Evolutionary conservation across 1,284 basidiomycete genomes (phyloP).

Genomic region (Rhizopogon hawkerae): DNA sequence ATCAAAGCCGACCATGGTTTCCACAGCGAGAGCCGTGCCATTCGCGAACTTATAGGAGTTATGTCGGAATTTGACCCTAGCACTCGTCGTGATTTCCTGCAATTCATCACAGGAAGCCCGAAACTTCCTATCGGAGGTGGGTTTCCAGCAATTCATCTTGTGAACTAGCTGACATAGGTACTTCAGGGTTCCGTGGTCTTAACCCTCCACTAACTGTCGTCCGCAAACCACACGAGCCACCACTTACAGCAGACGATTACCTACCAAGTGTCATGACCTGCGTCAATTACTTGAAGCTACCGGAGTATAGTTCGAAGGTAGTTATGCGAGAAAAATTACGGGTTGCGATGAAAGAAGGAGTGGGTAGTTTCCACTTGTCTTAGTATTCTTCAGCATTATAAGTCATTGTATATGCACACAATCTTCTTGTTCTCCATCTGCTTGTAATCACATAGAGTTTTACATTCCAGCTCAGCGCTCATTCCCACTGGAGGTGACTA

Average conservation of each 20-base stretch:
- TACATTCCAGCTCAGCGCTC: no score
- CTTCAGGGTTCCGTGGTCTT: constrained; percentile 83
- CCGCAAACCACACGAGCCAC: constrained; percentile 90
- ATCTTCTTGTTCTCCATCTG: constrained; percentile 11
- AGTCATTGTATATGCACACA: constrained; percentile 21
- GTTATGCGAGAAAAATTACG: constrained; percentile 75
- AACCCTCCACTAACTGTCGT: constrained; percentile 95
- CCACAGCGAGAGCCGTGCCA: constrained; percentile 86
- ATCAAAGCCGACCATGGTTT: constrained; percentile 98
- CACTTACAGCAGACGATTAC: constrained; percentile 87
- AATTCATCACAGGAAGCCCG: constrained; percentile 96
- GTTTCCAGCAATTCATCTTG: constrained; percentile 18
- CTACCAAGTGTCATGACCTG: constrained; percentile 99
- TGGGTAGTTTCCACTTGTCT: constrained; percentile 92
- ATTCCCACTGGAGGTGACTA: no score
- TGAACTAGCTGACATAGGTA: constrained; percentile 3
- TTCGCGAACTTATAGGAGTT: constrained; percentile 80
- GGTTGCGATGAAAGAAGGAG: constrained; percentile 82
- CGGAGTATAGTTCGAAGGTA: constrained; percentile 81
- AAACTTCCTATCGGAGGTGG: constrained; percentile 88
- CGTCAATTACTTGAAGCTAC: constrained; percentile 92
- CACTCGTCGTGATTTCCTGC: constrained; percentile 81
- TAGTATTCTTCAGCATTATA: constrained; percentile 29
- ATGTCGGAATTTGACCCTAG: constrained; percentile 74
- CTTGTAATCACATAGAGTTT: background rate